Conservation (phyloP, 805 yeast genomes). For the Metschnikowia cubensis region DNA sequence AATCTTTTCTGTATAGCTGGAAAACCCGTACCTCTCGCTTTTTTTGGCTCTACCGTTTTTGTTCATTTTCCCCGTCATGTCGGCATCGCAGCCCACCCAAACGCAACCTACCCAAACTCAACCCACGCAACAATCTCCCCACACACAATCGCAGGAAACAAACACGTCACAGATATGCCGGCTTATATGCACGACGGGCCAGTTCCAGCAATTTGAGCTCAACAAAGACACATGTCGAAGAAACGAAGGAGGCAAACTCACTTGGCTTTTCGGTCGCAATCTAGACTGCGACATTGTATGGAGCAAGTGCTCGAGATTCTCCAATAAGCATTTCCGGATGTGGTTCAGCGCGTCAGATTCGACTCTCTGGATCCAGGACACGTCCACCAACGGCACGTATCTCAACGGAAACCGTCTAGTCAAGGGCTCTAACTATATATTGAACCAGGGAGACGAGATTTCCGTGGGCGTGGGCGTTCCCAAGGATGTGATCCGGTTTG, state of each 20-base stretch:
- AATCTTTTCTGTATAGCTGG: too few species aligned
- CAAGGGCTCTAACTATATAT: slow-evolving; percentile 71
- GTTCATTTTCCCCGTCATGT: background rate
- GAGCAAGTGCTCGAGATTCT: slow-evolving; percentile 56
- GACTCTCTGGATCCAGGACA: slow-evolving; percentile 62
- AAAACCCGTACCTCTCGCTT: background rate
- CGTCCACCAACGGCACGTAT: slow-evolving; percentile 90
- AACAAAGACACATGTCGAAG: slow-evolving; percentile 24
- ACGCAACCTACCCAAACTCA: slow-evolving; percentile 35
- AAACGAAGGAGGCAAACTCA: slow-evolving; percentile 22
- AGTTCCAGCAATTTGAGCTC: slow-evolving; percentile 46
- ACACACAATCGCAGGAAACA: slow-evolving; percentile 11
- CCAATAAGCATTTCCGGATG: slow-evolving; percentile 69
- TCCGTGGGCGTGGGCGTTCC: slow-evolving; percentile 85
- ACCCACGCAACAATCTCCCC: slow-evolving; percentile 20
- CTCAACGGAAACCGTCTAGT: slow-evolving; percentile 70
- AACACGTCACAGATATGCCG: slow-evolving; percentile 44
- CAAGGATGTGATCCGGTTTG: slow-evolving; percentile 55
- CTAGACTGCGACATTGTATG: slow-evolving; percentile 59
- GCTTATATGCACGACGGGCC: slow-evolving; percentile 58
- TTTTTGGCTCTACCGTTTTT: background rate
- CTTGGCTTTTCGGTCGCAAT: slow-evolving; percentile 78
- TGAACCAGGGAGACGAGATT: slow-evolving; percentile 91
- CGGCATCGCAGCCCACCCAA: slow-evolving; percentile 1
- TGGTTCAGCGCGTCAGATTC: slow-evolving; percentile 60